Percentiles rank a stretch among this genome's conserved stretches.
Evolutionary conservation across 208 protist species (phyloP).

Genomic region (Leishmania amazonensis): DNA sequence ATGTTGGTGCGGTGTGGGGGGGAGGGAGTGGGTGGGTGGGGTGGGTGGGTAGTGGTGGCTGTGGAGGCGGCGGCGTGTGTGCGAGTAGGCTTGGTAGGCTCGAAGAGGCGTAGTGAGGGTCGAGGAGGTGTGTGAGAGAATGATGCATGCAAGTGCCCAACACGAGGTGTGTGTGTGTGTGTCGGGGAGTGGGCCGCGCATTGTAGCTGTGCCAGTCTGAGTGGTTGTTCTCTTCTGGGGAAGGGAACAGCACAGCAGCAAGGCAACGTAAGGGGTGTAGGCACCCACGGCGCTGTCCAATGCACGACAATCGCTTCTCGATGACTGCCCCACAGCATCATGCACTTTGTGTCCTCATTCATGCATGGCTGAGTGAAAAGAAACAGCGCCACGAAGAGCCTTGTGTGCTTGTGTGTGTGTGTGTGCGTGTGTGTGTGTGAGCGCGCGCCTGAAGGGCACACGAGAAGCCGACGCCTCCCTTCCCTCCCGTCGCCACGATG

Average conservation of each 20-base stretch:
- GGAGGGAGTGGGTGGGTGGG: not conserved
- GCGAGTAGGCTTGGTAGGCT: not conserved
- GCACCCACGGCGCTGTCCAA: not conserved
- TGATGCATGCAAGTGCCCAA: not conserved
- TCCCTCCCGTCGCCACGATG: not conserved
- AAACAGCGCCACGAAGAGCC: not conserved
- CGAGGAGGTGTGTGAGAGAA: not conserved
- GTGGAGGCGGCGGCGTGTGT: slow-evolving; percentile 1
- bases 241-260: not conserved
- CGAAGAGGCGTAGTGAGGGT: not conserved
- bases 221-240: not conserved
- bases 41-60: not conserved
- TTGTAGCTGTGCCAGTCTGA: not conserved
- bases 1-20: slow-evolving; percentile 43
- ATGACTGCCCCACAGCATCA: not conserved
- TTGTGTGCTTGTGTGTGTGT: not conserved
- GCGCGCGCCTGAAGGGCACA: not conserved
- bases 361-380: not conserved
- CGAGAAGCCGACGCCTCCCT: not conserved
- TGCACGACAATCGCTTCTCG: not conserved
- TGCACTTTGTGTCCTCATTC: not conserved
- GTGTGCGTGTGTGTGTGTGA: not conserved
- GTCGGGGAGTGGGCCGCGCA: no score
- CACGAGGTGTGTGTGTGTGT: not conserved
- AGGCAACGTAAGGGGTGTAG: not conserved